Evolutionary conservation across 108 stramenopile genomes (phyloP), one percentile per base, ranked within the genome.

Genomic region (Nitzschia palea): DNA sequence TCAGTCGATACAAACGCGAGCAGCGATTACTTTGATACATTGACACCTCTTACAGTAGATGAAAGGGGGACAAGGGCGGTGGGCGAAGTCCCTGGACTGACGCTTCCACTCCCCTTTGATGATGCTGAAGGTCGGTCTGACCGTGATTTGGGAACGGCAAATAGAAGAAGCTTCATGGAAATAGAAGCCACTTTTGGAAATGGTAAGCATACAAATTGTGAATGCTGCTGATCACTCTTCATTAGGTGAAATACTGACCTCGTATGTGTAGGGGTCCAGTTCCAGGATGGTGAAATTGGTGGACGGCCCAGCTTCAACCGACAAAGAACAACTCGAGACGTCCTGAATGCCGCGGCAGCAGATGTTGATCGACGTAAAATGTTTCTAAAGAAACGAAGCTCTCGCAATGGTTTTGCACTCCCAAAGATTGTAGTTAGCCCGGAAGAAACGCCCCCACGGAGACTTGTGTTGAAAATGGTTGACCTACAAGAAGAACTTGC

Each of bases 401-500:
- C 37, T 14, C 44, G 28, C 3, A 4, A 29, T 29, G 62, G 34
- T 3, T 40, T 12, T 9, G 17, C 59, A 4, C 36, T 8, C 5
- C 33, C 14, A 23, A 40, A 40, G 42, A 64, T 64, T 50, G 47
- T 64, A 25, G 36, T 64, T 32, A 44, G 26, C 25, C 26, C 17
- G 4, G 53, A 33, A n/a, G 42, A 68, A 30, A 28, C 69, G 3
- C 69, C 69, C 5, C 26, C 60, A n/a, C 3, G 60, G n/a, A 22
- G 69, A n/a, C 48, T 70, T 8, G 45, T 48, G 10, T 33, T 70
- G 29, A 70, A 62, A 40, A 61, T 70, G 60, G 31, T 70, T 2
- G 69, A 70, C n/a, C 33, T 60, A 1, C 69, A 70, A 52, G 34
- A 44, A 2, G 33, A 62, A 29, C 32, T 70, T 30, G 60, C 43